Conservation (phyloP, 352 stramenopile genomes). For the Phytophthora meadii region DNA sequence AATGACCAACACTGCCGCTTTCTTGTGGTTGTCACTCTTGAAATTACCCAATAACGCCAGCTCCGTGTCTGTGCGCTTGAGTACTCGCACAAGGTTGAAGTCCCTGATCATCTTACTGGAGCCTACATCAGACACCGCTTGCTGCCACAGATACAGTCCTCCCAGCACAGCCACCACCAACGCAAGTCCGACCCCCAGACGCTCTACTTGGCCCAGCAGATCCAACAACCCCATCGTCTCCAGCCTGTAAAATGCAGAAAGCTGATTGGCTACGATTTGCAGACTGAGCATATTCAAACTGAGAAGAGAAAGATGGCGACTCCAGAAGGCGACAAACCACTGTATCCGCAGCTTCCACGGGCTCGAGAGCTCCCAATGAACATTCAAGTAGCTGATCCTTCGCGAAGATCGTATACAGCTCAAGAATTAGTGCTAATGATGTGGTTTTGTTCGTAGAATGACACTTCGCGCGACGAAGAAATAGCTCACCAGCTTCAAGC, state of each 20-base stretch:
- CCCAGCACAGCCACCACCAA: constrained; percentile 37
- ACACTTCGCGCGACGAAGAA: constrained; percentile 56
- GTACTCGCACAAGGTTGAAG: constrained; percentile 69
- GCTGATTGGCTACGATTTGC: constrained; percentile 22
- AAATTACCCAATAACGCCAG: constrained; percentile 79
- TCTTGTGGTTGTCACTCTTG: constrained; percentile 62
- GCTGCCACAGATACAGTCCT: constrained; percentile 42
- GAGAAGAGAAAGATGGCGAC: constrained; percentile 21
- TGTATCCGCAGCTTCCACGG: constrained; percentile 29
- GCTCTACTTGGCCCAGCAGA: constrained; percentile 32
- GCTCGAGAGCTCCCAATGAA: constrained; percentile 20
- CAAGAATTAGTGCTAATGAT: not conserved
- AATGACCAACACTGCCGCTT: constrained; percentile 70
- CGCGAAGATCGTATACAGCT: not conserved
- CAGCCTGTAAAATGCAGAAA: not conserved
- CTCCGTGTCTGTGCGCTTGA: constrained; percentile 73
- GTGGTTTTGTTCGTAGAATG: constrained; percentile 19
- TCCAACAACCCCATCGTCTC: constrained; percentile 18
- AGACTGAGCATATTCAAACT: constrained; percentile 19
- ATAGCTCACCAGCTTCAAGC: constrained; percentile 62
- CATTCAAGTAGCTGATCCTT: constrained; percentile 15
- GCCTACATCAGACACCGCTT: constrained; percentile 32
- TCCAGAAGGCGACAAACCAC: constrained; percentile 20
- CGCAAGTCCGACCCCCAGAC: constrained; percentile 33
- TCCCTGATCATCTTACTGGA: constrained; percentile 51